Conservation (phyloP, 495 filamentous ascomycete genomes). For the Viridothelium virens region DNA sequence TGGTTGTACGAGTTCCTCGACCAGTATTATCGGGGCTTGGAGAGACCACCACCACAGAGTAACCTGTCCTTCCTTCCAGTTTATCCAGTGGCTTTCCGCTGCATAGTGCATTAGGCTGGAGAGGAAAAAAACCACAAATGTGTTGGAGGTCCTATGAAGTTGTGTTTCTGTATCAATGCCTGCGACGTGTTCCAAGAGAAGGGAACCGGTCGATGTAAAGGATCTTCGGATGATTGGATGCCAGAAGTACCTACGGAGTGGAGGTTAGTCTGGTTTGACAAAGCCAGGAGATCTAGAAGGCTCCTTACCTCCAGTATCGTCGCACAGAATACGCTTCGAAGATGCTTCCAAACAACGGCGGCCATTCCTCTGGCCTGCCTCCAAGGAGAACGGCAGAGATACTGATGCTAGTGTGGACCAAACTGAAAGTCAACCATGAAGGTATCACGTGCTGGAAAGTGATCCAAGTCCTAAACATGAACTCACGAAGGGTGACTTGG, state of each 20-base stretch:
- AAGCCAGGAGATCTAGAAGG: background rate
- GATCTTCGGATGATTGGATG: background rate
- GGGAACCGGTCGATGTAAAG: background rate
- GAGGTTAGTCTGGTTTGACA: background rate
- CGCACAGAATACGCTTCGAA: background rate
- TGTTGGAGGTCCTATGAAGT: background rate
- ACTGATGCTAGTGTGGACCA: background rate
- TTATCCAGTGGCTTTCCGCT: background rate
- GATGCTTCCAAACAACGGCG: background rate
- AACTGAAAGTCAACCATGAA: background rate
- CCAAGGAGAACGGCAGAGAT: background rate
- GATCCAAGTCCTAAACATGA: background rate
- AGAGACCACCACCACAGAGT: slow-evolving; percentile 4
- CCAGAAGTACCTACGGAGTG: background rate
- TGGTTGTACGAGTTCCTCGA: background rate
- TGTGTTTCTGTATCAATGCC: background rate
- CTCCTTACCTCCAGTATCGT: background rate
- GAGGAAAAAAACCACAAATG: slow-evolving; percentile 2
- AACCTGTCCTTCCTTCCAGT: background rate
- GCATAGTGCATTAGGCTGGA: background rate
- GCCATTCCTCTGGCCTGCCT: background rate
- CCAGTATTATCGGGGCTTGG: background rate
- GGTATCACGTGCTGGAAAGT: background rate
- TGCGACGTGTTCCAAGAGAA: background rate
- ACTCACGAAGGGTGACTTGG: background rate